phyloP scores from a whole-genome alignment of 2,329 filamentous ascomycete genomes.

The Dactylellina drechsleri region DNA sequence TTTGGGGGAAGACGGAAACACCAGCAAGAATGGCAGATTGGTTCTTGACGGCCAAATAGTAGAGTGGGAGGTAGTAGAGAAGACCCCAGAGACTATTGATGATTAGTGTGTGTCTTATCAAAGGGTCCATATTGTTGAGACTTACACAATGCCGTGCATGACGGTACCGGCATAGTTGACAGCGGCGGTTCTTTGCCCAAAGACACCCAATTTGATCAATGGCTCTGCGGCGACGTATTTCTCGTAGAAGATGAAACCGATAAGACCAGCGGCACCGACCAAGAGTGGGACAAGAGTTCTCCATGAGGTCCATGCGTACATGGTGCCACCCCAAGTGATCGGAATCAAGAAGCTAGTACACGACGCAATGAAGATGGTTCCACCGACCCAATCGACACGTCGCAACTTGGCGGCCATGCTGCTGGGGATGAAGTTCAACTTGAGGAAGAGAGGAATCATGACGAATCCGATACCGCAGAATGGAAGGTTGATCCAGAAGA shows the following conservation, averaged over 20 bases:
- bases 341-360: constrained; percentile 71
- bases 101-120: constrained; percentile 20
- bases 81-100: constrained; percentile 64
- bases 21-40: constrained; percentile 68
- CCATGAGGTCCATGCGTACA: constrained; percentile 73
- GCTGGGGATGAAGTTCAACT: constrained; percentile 65
- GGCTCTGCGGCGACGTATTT: constrained; percentile 66
- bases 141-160: constrained; percentile 68
- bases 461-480: constrained; percentile 66
- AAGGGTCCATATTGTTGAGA: constrained; percentile 21
- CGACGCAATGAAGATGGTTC: constrained; percentile 70
- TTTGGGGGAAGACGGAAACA: constrained; percentile 70
- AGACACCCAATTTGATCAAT: constrained; percentile 64
- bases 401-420: constrained; percentile 66
- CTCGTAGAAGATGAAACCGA: constrained; percentile 69
- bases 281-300: constrained; percentile 71
- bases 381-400: constrained; percentile 73
- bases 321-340: constrained; percentile 73
- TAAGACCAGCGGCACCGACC: constrained; percentile 67
- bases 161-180: constrained; percentile 68
- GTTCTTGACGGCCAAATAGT: constrained; percentile 67
- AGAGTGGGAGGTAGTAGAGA: constrained; percentile 69
- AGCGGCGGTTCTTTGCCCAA: constrained; percentile 66
- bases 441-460: constrained; percentile 67
- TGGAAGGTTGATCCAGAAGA: constrained; percentile 73